Percentiles rank a stretch among this genome's conserved stretches.
phyloP scores from a whole-genome alignment of 139 green algal genomes.

The Chlorella sp. region DNA sequence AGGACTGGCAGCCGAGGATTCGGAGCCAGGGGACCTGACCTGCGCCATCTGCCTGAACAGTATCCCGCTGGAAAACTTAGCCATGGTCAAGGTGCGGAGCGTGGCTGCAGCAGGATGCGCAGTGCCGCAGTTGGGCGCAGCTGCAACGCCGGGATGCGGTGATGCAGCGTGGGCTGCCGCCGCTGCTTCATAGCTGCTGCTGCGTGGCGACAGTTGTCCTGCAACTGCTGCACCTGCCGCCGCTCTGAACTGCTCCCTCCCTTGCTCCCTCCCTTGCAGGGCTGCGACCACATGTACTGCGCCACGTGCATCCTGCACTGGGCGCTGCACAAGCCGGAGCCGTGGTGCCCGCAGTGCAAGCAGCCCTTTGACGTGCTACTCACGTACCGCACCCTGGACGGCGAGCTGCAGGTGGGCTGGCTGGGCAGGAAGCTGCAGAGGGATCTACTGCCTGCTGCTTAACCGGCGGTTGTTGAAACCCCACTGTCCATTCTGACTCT shows the following conservation, averaged over 20 bases:
- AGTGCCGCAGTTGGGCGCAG: no score
- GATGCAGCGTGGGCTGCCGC: background rate
- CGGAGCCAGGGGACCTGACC: slow-evolving; percentile 62
- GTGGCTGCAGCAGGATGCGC: no score
- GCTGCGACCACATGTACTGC: slow-evolving; percentile 39
- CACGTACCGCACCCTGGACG: slow-evolving; percentile 78
- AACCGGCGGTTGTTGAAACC: no score
- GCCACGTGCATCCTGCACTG: slow-evolving; percentile 86
- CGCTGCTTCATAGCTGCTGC: background rate
- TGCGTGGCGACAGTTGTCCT: background rate
- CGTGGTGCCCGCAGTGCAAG: slow-evolving; percentile 85
- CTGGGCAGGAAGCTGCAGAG: no score
- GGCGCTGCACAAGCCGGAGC: slow-evolving; percentile 69
- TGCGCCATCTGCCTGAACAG: slow-evolving; percentile 84
- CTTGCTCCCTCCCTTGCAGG: background rate
- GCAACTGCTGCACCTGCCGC: no score
- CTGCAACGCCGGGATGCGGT: no score
- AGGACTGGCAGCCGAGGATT: background rate
- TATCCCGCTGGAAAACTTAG: slow-evolving; percentile 69
- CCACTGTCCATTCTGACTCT: no score
- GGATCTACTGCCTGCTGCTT: no score
- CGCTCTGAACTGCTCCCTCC: background rate
- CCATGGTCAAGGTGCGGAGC: slow-evolving; percentile 82
- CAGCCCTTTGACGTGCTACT: slow-evolving; percentile 65
- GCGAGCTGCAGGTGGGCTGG: slow-evolving; percentile 53